Evolutionary conservation across 108 stramenopile species (phyloP).

Genomic region (Cyclostephanos tholiformis): DNA sequence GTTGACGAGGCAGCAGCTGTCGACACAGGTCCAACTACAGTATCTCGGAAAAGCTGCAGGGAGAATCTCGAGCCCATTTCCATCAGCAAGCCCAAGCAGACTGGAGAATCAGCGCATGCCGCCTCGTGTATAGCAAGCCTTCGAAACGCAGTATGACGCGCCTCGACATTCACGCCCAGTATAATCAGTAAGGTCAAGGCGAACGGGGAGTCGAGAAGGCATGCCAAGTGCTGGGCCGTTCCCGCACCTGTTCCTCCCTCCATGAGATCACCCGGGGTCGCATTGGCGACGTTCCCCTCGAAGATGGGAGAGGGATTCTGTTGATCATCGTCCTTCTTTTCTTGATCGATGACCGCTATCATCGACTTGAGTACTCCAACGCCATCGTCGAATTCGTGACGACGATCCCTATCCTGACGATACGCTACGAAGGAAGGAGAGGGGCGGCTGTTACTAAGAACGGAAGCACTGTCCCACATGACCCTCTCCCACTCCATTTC

Average conservation of each 20-base stretch:
- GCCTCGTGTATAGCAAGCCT: conserved; percentile 83
- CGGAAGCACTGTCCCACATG: conserved; percentile 65
- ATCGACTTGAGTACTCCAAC: conserved; percentile 4
- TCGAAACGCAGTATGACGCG: conserved; percentile 84
- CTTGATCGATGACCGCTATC: conserved; percentile 12
- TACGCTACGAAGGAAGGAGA: conserved; percentile 64
- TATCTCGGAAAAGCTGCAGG: conserved; percentile 11
- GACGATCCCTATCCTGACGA: conserved; percentile 31
- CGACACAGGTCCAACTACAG: conserved; percentile 19
- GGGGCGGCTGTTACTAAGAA: conserved; percentile 65
- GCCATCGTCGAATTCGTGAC: conserved; percentile 15
- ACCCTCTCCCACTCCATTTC: conserved; percentile 48
- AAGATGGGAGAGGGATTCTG: conserved; percentile 57
- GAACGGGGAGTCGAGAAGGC: conserved; percentile 78
- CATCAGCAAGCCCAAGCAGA: conserved; percentile 76
- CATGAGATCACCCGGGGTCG: conserved; percentile 64
- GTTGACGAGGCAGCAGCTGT: conserved; percentile 30
- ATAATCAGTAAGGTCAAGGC: conserved; percentile 72
- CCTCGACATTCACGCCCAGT: conserved; percentile 73
- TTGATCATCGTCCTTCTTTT: conserved; percentile 1
- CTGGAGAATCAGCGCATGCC: conserved; percentile 74
- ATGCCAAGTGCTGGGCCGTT: conserved; percentile 81
- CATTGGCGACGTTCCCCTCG: conserved; percentile 78
- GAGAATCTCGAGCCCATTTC: conserved; percentile 56
- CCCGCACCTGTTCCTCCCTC: conserved; percentile 57